phyloP scores from a whole-genome alignment of 1,139 yeast genomes.

The Eremothecium gossypii region DNA sequence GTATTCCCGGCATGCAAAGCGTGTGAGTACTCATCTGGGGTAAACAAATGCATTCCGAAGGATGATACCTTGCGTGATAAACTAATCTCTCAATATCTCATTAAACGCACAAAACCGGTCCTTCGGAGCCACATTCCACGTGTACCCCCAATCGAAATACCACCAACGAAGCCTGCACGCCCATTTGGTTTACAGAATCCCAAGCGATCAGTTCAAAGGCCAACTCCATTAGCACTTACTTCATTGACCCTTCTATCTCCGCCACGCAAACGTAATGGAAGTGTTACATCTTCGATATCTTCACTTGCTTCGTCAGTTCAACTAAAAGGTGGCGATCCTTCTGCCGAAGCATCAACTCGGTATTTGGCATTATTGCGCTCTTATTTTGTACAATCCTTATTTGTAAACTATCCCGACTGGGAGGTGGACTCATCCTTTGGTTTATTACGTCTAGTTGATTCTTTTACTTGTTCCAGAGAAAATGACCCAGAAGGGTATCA shows the following conservation, averaged over 20 bases:
- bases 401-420: constrained; percentile 18
- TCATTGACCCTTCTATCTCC: not conserved
- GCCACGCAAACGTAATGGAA: not conserved
- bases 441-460: constrained; percentile 23
- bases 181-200: not conserved
- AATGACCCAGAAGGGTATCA: constrained; percentile 11
- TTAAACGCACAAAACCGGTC: constrained; percentile 5
- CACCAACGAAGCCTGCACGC: not conserved
- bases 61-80: constrained; percentile 22
- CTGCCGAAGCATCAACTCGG: not conserved
- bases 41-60: constrained; percentile 22
- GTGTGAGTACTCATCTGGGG: constrained; percentile 10
- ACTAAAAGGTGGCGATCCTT: not conserved
- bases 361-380: constrained; percentile 23
- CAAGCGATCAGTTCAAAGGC: not conserved
- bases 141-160: not conserved
- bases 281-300: constrained; percentile 1
- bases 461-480: constrained; percentile 18
- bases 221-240: not conserved
- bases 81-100: constrained; percentile 7
- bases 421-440: constrained; percentile 25
- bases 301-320: constrained; percentile 1
- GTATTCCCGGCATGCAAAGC: constrained; percentile 23
- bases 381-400: constrained; percentile 19
- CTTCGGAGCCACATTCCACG: not conserved